Evolutionary conservation across 768 basidiomycete species (phyloP).

Genomic region (Tephrocybe sp.): DNA sequence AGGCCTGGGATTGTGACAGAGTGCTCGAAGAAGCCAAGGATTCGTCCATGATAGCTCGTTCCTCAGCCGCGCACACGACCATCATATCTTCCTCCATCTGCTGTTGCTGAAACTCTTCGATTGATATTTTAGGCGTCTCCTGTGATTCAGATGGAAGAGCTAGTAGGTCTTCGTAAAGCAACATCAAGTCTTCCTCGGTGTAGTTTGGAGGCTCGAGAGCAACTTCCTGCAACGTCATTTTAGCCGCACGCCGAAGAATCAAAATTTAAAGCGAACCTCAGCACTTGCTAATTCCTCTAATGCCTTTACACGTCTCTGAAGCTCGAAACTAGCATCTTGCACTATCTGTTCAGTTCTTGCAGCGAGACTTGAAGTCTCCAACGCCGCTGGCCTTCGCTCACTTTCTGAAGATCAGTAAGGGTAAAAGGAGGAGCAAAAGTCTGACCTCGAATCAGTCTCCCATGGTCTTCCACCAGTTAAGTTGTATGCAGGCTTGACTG

Average conservation of each 20-base stretch:
- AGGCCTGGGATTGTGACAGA: constrained; percentile 10
- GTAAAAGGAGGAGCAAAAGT: neutral
- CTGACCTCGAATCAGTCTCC: neutral
- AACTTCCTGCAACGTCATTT: constrained; percentile 22
- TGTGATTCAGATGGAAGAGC: constrained; percentile 23
- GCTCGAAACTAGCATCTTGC: constrained; percentile 20
- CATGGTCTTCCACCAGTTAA: constrained; percentile 1
- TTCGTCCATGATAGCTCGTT: constrained; percentile 18
- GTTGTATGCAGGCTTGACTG: constrained; percentile 3
- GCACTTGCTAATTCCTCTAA: constrained; percentile 32
- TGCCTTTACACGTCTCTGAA: constrained; percentile 33
- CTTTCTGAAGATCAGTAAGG: neutral
- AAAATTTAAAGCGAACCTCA: constrained; percentile 25
- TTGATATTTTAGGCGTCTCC: constrained; percentile 5
- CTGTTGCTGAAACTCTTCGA: constrained; percentile 13
- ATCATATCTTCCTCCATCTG: constrained; percentile 30
- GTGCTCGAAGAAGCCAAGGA: constrained; percentile 3
- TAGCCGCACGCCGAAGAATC: neutral
- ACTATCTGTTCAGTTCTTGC: constrained; percentile 13
- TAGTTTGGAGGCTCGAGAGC: constrained; percentile 31
- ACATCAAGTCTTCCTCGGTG: constrained; percentile 39
- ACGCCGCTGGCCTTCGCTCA: neutral
- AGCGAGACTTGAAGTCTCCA: constrained; percentile 14
- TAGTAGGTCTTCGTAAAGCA: constrained; percentile 44
- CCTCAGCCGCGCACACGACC: constrained; percentile 31